Percentiles rank a stretch among this genome's conserved stretches.
Conservation (phyloP, 345 rosid species). For the Hirschfeldia incana region DNA sequence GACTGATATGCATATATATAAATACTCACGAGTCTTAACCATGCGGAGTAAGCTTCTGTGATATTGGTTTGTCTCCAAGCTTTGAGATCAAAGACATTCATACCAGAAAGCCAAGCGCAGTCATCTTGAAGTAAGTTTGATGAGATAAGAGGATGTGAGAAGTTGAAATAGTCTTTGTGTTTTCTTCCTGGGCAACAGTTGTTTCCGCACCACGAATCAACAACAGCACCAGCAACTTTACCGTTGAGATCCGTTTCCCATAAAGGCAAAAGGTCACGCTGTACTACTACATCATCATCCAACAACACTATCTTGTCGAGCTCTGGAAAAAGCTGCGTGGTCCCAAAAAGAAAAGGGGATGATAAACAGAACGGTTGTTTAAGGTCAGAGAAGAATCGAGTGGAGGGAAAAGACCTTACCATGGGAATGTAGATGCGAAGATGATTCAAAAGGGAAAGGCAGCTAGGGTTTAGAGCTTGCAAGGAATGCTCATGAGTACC, state of each 20-base stretch:
- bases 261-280: slow-evolving; percentile 73
- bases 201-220: slow-evolving; percentile 69
- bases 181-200: slow-evolving; percentile 84
- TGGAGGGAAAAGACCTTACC: slow-evolving; percentile 43
- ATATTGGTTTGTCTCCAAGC: slow-evolving; percentile 81
- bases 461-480: slow-evolving; percentile 64
- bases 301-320: slow-evolving; percentile 85
- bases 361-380: slow-evolving; percentile 8
- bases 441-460: slow-evolving; percentile 76
- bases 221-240: slow-evolving; percentile 78
- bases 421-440: slow-evolving; percentile 78
- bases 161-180: slow-evolving; percentile 80
- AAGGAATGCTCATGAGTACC: slow-evolving; percentile 45
- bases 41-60: slow-evolving; percentile 60
- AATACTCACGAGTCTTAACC: slow-evolving; percentile 71
- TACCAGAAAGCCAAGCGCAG: slow-evolving; percentile 93
- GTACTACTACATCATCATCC: slow-evolving; percentile 91
- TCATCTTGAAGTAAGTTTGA: slow-evolving; percentile 52
- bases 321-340: slow-evolving; percentile 84
- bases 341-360: slow-evolving; percentile 36
- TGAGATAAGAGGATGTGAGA: slow-evolving; percentile 73
- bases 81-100: slow-evolving; percentile 81
- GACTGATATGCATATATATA: not conserved
- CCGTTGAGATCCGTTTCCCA: slow-evolving; percentile 77
- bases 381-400: not conserved